These are phyloP conservation scores for Sarcomyxa edulis DNA, from an alignment of 768 basidiomycete genomes.

Conservation along the genomic window DNA sequence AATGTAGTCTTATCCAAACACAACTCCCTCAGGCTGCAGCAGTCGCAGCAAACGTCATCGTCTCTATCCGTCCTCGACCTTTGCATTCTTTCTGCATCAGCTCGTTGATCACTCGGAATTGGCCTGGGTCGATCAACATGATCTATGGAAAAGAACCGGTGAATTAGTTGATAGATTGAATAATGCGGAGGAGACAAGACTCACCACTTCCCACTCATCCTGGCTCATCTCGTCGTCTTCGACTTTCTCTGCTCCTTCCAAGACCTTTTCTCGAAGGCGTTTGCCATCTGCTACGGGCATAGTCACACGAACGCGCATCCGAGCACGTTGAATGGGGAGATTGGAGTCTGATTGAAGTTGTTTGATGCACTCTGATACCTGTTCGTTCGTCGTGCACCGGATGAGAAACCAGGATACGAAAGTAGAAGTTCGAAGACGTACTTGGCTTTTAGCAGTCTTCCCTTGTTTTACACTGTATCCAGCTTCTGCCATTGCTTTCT, in stretches of 20 bases:
- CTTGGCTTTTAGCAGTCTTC: slow-evolving; percentile 95
- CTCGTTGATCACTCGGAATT: slow-evolving; percentile 87
- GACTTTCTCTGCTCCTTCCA: slow-evolving; percentile 72
- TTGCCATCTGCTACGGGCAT: slow-evolving; percentile 67
- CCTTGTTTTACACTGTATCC: slow-evolving; percentile 86
- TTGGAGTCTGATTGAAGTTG: slow-evolving; percentile 74
- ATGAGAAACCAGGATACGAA: background rate
- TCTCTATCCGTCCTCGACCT: slow-evolving; percentile 83
- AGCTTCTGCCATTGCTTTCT: slow-evolving; percentile 95
- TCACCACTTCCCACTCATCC: slow-evolving; percentile 84
- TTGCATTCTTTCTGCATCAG: slow-evolving; percentile 89
- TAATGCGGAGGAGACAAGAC: slow-evolving; percentile 20
- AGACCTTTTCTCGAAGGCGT: slow-evolving; percentile 62
- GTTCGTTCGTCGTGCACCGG: background rate
- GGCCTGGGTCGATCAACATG: slow-evolving; percentile 88
- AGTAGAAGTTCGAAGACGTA: slow-evolving; percentile 20
- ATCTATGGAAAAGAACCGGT: slow-evolving; percentile 52
- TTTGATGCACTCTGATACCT: slow-evolving; percentile 90
- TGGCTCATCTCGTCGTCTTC: slow-evolving; percentile 74
- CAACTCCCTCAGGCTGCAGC: slow-evolving; percentile 21
- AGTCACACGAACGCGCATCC: slow-evolving; percentile 85
- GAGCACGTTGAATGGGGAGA: slow-evolving; percentile 89
- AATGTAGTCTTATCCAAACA: slow-evolving; percentile 6
- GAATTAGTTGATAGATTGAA: background rate
- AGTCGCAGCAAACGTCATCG: slow-evolving; percentile 66